These are phyloP conservation scores for Hypoxylon rubiginosum DNA, from an alignment of 2,329 filamentous ascomycete species.

Conservation along the genomic window DNA sequence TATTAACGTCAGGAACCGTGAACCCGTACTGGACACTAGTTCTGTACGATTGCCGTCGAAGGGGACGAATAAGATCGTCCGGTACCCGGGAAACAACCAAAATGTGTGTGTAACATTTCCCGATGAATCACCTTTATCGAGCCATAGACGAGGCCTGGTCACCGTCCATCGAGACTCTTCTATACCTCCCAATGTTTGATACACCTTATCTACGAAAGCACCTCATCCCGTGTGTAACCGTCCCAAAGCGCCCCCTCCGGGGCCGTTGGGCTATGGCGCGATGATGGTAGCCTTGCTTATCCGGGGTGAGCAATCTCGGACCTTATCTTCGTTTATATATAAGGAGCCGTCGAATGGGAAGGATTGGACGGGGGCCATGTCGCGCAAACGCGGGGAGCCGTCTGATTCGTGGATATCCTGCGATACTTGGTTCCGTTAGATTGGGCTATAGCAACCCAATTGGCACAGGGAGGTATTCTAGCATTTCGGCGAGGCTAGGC, in stretches of 20 bases:
- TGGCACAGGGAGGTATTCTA: slow-evolving; percentile 10
- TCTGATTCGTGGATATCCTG: slow-evolving; percentile 33
- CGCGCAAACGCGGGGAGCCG: slow-evolving; percentile 27
- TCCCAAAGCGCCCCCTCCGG: slow-evolving; percentile 20
- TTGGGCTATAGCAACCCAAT: slow-evolving; percentile 37
- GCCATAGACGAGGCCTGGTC: slow-evolving; percentile 4
- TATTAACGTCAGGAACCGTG: slow-evolving; percentile 24
- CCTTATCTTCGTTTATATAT: slow-evolving; percentile 32
- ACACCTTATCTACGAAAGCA: slow-evolving; percentile 16
- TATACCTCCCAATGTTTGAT: slow-evolving; percentile 11
- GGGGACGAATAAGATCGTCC: slow-evolving; percentile 27
- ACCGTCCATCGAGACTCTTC: slow-evolving; percentile 18
- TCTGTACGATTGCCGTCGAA: slow-evolving; percentile 20
- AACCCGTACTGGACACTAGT: slow-evolving; percentile 25
- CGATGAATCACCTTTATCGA: slow-evolving; percentile 10
- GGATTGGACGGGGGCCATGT: slow-evolving; percentile 24
- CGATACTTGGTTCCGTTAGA: slow-evolving; percentile 35
- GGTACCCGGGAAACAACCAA: slow-evolving; percentile 11
- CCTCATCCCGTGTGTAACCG: slow-evolving; percentile 36
- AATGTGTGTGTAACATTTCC: slow-evolving; percentile 26
- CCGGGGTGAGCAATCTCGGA: slow-evolving; percentile 31
- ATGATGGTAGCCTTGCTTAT: slow-evolving; percentile 39
- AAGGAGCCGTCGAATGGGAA: slow-evolving; percentile 27
- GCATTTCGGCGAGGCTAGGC: slow-evolving; percentile 30
- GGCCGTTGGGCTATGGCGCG: slow-evolving; percentile 36